Evolutionary conservation across 257 asterid species (phyloP), one percentile per base, ranked within the genome.

Genomic region (Solanum chilense): DNA sequence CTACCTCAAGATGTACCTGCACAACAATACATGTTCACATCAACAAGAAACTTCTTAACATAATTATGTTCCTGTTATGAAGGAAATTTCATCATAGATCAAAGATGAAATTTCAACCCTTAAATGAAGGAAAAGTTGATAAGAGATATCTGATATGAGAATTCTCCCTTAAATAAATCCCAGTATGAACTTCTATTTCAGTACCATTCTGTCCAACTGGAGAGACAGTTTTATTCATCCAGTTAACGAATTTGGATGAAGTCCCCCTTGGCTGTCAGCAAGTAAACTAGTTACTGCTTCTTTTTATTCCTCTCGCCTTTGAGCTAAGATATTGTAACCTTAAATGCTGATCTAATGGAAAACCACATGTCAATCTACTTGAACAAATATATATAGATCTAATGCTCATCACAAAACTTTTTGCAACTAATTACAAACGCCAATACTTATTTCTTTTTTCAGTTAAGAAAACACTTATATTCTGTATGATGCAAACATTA

Each of bases 1-100:
- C 96, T 87, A 94, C 93, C 93, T 96, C 93, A 91, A 97, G 98
- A 91, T 89, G 91, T 88, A 97, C 96, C 99, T 97, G 90, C 84
- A 56, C 88, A 86, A 82, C 47, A 35, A 69, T 35, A 92, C 58
- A 56, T 71, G 15, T 90, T 81, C 87, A 88, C 87, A 86, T 85
- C 86, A 58, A 41, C 33, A 68, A 39, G 6, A 77, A 85, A 56
- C 47, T 78, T 18, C 23, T 39, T 37, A 41, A 27, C 66, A 27
- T 20, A 52, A 31, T 12, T 73, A 33, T 86, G 68, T 73, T 33
- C 84, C 81, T 86, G 56, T 31, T 27, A 47, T 0, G 62, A 69
- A 71, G 45, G 69, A 52, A 73, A 69, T 12, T 7, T 23, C 42
- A 86, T 52, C 35, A 73, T 11, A 44, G 64, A 41, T 68, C 29